Percentiles rank a stretch among this genome's conserved stretches.
Evolutionary conservation across 441 rosid species (phyloP).

Genomic region (Aquilaria agallochum): DNA sequence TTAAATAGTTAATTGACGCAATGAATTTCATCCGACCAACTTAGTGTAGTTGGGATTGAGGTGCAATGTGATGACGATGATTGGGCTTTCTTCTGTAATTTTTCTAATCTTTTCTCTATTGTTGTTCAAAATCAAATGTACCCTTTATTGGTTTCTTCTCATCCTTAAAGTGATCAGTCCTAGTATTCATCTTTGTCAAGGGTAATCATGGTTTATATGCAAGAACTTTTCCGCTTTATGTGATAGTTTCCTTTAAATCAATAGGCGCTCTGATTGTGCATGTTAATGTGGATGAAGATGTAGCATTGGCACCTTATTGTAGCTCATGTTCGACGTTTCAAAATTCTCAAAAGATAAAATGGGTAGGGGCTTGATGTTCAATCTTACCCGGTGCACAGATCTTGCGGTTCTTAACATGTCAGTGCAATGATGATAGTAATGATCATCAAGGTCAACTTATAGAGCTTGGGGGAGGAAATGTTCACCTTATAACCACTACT

Average conservation of each 20-base stretch:
- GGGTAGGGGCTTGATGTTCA: conserved; percentile 19
- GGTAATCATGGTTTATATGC: no score
- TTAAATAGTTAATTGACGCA: not conserved
- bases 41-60: not conserved
- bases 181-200: no score
- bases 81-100: no score
- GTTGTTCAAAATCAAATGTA: no score
- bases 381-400: not conserved
- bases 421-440: not conserved
- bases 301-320: no score
- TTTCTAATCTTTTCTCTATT: no score
- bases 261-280: not conserved
- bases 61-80: no score
- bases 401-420: conserved; percentile 7
- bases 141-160: no score
- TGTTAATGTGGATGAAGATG: no score
- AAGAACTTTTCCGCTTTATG: no score
- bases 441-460: conserved; percentile 17
- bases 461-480: conserved; percentile 29
- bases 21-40: not conserved
- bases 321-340: conserved; percentile 13
- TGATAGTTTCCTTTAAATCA: no score
- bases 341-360: not conserved
- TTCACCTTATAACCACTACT: conserved; percentile 32
- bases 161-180: no score